Evolutionary conservation across 768 basidiomycete genomes (phyloP).

Genomic region (Zangia roseola): DNA sequence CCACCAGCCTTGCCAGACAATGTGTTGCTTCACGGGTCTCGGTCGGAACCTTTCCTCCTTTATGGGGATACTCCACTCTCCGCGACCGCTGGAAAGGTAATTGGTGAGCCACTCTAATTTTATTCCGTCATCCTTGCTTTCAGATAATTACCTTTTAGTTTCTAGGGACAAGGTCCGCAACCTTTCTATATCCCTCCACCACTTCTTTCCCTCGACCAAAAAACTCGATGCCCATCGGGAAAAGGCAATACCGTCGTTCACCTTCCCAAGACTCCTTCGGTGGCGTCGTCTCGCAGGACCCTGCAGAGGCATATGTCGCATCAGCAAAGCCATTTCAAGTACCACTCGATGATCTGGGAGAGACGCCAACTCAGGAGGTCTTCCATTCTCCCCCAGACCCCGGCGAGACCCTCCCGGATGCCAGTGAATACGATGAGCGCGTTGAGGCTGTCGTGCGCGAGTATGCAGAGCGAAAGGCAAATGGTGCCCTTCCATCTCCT

Average conservation of each 20-base stretch:
- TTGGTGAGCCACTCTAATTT: slow-evolving; percentile 30
- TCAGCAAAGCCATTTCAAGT: slow-evolving; percentile 49
- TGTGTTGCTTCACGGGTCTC: slow-evolving; percentile 24
- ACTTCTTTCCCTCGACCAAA: slow-evolving; percentile 14
- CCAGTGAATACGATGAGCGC: slow-evolving; percentile 32
- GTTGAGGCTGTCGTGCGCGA: slow-evolving; percentile 23
- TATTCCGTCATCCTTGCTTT: slow-evolving; percentile 21
- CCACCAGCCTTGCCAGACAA: slow-evolving; percentile 27
- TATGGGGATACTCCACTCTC: slow-evolving; percentile 23
- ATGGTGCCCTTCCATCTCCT: slow-evolving; percentile 6
- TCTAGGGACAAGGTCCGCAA: slow-evolving; percentile 31
- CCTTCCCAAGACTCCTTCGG: slow-evolving; percentile 65
- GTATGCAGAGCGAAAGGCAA: slow-evolving; percentile 25
- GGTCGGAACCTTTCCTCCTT: slow-evolving; percentile 26
- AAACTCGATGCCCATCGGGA: slow-evolving; percentile 24
- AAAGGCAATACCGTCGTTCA: slow-evolving; percentile 30
- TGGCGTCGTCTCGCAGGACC: slow-evolving; percentile 47
- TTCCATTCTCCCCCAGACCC: slow-evolving; percentile 39
- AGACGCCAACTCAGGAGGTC: slow-evolving; percentile 28
- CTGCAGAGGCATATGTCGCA: slow-evolving; percentile 45
- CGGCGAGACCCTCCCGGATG: slow-evolving; percentile 49
- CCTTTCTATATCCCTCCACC: slow-evolving; percentile 34
- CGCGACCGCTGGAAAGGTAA: slow-evolving; percentile 30
- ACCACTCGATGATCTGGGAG: slow-evolving; percentile 57
- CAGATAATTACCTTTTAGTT: slow-evolving; percentile 27